Conservation (phyloP, 1,284 basidiomycete genomes). For the Trichosporon sp. region DNA sequence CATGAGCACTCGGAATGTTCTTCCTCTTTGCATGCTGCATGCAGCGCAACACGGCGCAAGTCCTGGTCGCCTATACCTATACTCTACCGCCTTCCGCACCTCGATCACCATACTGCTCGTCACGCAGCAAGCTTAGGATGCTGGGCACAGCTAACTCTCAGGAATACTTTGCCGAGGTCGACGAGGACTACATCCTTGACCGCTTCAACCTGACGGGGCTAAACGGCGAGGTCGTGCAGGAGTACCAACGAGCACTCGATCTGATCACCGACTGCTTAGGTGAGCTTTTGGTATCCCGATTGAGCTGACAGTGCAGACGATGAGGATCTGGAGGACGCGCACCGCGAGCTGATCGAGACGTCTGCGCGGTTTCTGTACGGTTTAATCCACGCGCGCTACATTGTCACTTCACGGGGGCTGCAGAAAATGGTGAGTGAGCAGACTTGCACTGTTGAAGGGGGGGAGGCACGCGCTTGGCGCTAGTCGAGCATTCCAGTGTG, state of each 20-base stretch:
- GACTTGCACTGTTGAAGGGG: not conserved
- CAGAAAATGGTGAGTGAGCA: constrained; percentile 81
- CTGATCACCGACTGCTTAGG: constrained; percentile 72
- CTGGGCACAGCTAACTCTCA: constrained; percentile 10
- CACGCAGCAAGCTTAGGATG: too few relatives aligned
- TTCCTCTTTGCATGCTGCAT: too few relatives aligned
- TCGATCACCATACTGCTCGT: too few relatives aligned
- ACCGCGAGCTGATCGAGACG: constrained; percentile 62
- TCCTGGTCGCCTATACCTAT: too few relatives aligned
- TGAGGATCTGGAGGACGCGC: constrained; percentile 51
- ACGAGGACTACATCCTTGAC: constrained; percentile 98
- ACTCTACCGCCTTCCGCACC: too few relatives aligned
- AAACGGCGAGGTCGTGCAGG: constrained; percentile 85
- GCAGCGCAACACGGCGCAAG: too few relatives aligned
- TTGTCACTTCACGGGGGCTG: constrained; percentile 85
- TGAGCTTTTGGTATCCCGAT: not conserved
- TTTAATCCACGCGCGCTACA: constrained; percentile 94
- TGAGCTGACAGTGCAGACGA: constrained; percentile 39
- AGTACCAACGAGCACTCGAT: constrained; percentile 90
- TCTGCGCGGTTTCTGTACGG: constrained; percentile 88
- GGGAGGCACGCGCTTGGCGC: not conserved
- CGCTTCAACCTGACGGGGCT: constrained; percentile 96
- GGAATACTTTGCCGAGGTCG: constrained; percentile 99
- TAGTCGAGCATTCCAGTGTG: too few relatives aligned
- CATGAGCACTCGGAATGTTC: too few relatives aligned